phyloP scores from a whole-genome alignment of 2,329 filamentous ascomycete genomes.

The Aspergillus sp. region DNA sequence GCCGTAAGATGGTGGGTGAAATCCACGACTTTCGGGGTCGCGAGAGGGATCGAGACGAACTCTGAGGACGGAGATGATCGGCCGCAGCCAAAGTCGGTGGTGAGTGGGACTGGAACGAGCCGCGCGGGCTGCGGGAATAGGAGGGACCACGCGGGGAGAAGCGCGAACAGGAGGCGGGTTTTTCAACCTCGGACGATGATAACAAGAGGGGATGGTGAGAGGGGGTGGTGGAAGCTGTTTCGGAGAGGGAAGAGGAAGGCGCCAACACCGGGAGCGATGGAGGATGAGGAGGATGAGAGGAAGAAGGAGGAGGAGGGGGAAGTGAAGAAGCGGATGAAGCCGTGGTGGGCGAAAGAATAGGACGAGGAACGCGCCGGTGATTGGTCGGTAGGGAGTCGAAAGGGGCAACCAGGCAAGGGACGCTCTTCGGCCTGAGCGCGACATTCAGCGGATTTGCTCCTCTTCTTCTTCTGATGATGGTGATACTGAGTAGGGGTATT shows the following conservation, averaged over 20 bases:
- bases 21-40: slow-evolving; percentile 16
- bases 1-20: slow-evolving; percentile 24
- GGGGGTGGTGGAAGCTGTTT: slow-evolving; percentile 26
- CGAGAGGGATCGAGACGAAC: slow-evolving; percentile 10
- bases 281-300: slow-evolving; percentile 4
- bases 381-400: slow-evolving; percentile 22
- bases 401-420: slow-evolving; percentile 22
- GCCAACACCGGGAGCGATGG: slow-evolving; percentile 4
- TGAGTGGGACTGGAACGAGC: slow-evolving; percentile 14
- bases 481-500: background rate
- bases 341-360: slow-evolving; percentile 7
- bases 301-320: slow-evolving; percentile 6
- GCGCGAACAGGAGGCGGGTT: slow-evolving; percentile 11
- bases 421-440: slow-evolving; percentile 19
- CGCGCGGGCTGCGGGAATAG: slow-evolving; percentile 13
- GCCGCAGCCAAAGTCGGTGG: slow-evolving; percentile 10
- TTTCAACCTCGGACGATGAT: slow-evolving; percentile 42
- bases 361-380: slow-evolving; percentile 13
- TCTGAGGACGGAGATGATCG: slow-evolving; percentile 11
- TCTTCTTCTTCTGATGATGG: background rate
- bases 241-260: slow-evolving; percentile 16
- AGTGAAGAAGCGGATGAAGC: background rate
- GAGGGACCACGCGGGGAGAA: slow-evolving; percentile 14
- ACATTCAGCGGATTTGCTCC: slow-evolving; percentile 13
- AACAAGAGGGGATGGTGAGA: slow-evolving; percentile 21